phyloP scores from a whole-genome alignment of 257 asterid species.

The Solanum tacnaense region DNA sequence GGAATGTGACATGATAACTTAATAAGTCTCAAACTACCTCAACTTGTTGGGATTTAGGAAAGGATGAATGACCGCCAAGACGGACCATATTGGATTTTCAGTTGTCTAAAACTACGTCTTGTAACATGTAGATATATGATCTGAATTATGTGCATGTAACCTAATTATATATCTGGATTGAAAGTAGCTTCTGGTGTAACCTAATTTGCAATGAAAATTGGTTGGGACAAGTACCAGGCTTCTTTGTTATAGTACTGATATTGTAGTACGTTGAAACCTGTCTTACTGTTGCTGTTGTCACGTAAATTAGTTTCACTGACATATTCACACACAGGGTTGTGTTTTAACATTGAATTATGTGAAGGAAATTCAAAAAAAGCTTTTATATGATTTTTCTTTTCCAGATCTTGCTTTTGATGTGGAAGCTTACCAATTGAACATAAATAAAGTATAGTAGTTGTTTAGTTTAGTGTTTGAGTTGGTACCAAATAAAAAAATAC shows the following conservation, averaged over 20 bases:
- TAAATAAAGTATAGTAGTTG: no score
- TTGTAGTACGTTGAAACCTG: background rate
- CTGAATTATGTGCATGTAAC: background rate
- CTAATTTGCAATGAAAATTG: background rate
- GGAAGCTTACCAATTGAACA: background rate
- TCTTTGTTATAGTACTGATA: background rate
- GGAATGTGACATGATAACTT: conserved; percentile 43
- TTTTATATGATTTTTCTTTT: background rate
- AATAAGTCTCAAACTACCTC: background rate
- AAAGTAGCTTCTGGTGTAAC: background rate
- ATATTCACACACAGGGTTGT: background rate
- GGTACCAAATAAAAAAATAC: no score
- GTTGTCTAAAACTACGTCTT: background rate
- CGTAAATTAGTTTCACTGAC: background rate
- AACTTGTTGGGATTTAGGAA: conserved; percentile 4
- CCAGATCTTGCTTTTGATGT: background rate
- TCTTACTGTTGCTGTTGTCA: background rate
- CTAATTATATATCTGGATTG: background rate
- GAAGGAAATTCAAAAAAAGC: background rate
- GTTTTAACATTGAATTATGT: background rate
- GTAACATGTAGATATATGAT: conserved; percentile 9
- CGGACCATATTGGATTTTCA: background rate
- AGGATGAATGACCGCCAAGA: background rate
- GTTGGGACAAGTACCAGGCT: background rate
- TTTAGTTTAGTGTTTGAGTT: no score